A percentile compares a stretch with the other conserved stretches of the same genome.
phyloP scores from a whole-genome alignment of 202 grass and related monocot species.

The Miscanthus sacchariflorus region DNA sequence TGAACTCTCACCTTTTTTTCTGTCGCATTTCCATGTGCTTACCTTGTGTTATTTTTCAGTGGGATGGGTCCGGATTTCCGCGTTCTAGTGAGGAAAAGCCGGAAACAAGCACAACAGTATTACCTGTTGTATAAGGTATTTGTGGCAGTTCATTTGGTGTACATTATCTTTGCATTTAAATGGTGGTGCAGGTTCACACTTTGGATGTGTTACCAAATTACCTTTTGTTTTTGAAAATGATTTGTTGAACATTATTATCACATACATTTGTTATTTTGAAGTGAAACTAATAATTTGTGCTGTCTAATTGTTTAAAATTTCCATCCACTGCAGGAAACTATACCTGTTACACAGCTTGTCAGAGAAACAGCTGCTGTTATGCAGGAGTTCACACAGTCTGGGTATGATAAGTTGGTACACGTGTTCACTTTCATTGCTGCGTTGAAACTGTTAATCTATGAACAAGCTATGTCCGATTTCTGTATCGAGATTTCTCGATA shows the following conservation, averaged over 20 bases:
- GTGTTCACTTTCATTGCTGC: constrained; percentile 16
- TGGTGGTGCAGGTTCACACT: neutral
- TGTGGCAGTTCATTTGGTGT: constrained; percentile 9
- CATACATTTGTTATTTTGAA: neutral
- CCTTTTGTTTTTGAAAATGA: neutral
- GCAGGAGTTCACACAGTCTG: constrained; percentile 89
- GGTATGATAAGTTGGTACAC: constrained; percentile 49
- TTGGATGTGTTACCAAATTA: neutral
- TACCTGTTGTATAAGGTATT: constrained; percentile 89
- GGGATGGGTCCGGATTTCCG: constrained; percentile 97
- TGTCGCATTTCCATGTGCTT: constrained; percentile 6
- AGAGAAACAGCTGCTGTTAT: constrained; percentile 81
- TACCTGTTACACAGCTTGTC: constrained; percentile 81
- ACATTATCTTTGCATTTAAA: neutral
- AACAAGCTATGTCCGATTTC: neutral
- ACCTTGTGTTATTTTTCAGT: constrained; percentile 58
- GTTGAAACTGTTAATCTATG: neutral
- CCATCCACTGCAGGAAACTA: constrained; percentile 59
- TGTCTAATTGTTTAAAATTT: constrained; percentile 11
- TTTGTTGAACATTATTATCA: neutral
- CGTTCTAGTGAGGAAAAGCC: constrained; percentile 95
- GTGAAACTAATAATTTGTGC: neutral
- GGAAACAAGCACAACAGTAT: constrained; percentile 96
- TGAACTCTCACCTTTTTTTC: neutral
- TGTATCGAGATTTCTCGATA: neutral